Base-by-base conservation (phyloP, 2,329 filamentous ascomycete species). In the Alternaria arbusti region DNA sequence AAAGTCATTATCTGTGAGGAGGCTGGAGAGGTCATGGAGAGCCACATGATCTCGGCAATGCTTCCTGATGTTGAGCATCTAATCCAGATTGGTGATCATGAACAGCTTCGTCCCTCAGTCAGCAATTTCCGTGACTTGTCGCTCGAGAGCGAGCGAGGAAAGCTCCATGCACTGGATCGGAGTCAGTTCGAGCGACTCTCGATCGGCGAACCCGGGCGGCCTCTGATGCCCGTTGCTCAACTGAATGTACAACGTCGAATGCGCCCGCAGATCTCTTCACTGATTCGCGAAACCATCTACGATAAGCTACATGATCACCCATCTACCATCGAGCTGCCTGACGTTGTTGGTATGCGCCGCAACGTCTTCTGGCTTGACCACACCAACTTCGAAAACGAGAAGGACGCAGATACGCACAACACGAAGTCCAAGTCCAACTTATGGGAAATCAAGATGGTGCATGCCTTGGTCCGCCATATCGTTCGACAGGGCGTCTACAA, bases 1-100 rank as follows among this genome's bases (percentile, higher is more conserved):
- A 89, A 90, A 63, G 84, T 90, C 0, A 74, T 92, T 15, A 73
- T 92, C 1, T 90, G 87, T 32, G 90, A 92, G 72, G 90, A 92
- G 70, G 90, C 90, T 2, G 90, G 86, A 0, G 89, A 92, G 65
- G 87, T 92, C 0, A 80, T 91, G 30, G 90, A 92, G 72, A 82
- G 87, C 0, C 89, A 91, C 62, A 79, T 87, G 3, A 73, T 91
- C 1, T 87, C 87, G 0, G 84, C 89, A 0, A 74, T 91, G 5
- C 78, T 90, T 0, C 88, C 88, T 0, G 84, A 84, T 5, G 63
- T 90, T 0, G 84, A 91, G 72, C 89, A 92, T 61, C 79, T 83
- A 6, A 87, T 91, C 17, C 82, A 88, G 13, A 90, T 91, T 43
- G 88, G 89, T 0, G 89, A 91, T 68, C 88, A 90, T 61, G 79